Conservation (phyloP, 129 eudicot species). For the Lactuca sativa region DNA sequence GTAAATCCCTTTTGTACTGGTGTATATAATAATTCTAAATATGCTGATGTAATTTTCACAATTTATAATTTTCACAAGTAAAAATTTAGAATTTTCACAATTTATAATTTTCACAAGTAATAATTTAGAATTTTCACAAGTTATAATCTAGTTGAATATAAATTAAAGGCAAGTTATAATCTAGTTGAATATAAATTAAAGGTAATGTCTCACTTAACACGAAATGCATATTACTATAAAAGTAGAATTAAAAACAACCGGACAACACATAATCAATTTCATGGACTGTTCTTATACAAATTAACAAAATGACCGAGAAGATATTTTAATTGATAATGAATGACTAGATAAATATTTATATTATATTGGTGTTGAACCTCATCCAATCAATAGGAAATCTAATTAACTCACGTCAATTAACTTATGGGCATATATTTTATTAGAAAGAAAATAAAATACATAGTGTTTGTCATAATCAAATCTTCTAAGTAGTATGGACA, state of each 20-base stretch:
- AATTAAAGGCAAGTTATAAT: too few relatives aligned
- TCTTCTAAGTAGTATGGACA: constrained; percentile 14
- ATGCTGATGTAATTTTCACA: too few relatives aligned
- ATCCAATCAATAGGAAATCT: constrained; percentile 20
- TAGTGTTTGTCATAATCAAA: constrained; percentile 12
- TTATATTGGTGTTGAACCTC: constrained; percentile 17
- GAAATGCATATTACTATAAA: too few relatives aligned
- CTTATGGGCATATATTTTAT: not conserved
- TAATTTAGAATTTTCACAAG: too few relatives aligned
- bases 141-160: too few relatives aligned
- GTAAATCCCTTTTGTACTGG: too few relatives aligned
- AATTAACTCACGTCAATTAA: constrained; percentile 3
- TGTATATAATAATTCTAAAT: too few relatives aligned
- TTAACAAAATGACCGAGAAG: not conserved
- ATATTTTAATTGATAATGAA: constrained; percentile 1
- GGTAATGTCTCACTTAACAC: too few relatives aligned
- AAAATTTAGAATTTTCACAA: too few relatives aligned
- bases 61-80: too few relatives aligned
- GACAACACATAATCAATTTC: not conserved
- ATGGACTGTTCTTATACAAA: not conserved
- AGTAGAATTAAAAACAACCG: not conserved
- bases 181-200: not conserved
- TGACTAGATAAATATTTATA: not conserved
- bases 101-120: too few relatives aligned
- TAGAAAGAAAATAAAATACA: not conserved